Evolutionary conservation across 495 filamentous ascomycete genomes (phyloP).

Genomic region (Wilcoxina mikolae): DNA sequence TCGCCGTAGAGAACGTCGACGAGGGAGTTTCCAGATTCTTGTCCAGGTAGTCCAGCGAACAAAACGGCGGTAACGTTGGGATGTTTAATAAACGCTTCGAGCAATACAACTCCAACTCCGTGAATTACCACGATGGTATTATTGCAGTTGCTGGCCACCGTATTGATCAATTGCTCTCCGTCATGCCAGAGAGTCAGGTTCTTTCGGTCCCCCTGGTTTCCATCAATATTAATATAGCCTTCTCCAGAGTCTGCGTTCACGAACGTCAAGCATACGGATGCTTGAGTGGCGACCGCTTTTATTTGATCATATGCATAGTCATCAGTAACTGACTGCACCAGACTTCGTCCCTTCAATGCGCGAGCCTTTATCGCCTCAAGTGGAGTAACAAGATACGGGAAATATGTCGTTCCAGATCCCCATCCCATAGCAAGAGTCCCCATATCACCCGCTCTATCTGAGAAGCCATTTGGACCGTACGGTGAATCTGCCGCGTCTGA

Average conservation of each 20-base stretch:
- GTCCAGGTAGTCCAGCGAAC: slow-evolving; percentile 84
- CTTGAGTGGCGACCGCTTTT: slow-evolving; percentile 46
- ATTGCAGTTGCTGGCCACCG: slow-evolving; percentile 59
- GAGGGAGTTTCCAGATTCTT: slow-evolving; percentile 84
- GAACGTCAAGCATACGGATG: slow-evolving; percentile 67
- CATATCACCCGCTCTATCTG: slow-evolving; percentile 66
- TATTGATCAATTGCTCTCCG: slow-evolving; percentile 63
- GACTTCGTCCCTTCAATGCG: slow-evolving; percentile 43
- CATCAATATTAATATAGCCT: slow-evolving; percentile 68
- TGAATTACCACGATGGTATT: slow-evolving; percentile 93
- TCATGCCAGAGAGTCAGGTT: slow-evolving; percentile 83
- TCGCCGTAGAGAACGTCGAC: slow-evolving; percentile 81
- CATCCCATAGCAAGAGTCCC: slow-evolving; percentile 85
- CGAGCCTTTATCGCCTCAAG: slow-evolving; percentile 70
- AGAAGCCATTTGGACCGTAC: slow-evolving; percentile 70
- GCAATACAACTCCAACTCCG: slow-evolving; percentile 62
- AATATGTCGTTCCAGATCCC: slow-evolving; percentile 81
- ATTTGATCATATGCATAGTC: slow-evolving; percentile 54
- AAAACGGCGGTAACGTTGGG: slow-evolving; percentile 90
- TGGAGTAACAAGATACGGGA: slow-evolving; percentile 82
- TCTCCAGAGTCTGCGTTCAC: slow-evolving; percentile 80
- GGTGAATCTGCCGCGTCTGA: slow-evolving; percentile 40
- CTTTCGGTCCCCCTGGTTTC: slow-evolving; percentile 78
- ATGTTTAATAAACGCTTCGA: slow-evolving; percentile 62
- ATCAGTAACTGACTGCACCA: slow-evolving; percentile 60